A percentile compares a stretch with the other conserved stretches of the same genome.
phyloP scores from a whole-genome alignment of 495 filamentous ascomycete genomes.

The Hyaloscypha bicolor region DNA sequence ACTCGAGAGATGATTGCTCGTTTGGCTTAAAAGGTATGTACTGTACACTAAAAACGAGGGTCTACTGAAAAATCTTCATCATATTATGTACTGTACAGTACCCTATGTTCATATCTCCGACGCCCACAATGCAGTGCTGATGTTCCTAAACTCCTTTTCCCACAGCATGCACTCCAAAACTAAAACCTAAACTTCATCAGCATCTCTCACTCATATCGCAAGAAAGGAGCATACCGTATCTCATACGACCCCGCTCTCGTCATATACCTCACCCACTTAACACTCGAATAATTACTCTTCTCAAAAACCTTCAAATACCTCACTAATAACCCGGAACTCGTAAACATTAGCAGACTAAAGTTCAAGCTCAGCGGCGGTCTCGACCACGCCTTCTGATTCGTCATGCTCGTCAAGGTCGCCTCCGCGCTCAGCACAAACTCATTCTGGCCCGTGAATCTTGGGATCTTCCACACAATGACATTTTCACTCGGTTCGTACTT shows the following conservation, averaged over 20 bases:
- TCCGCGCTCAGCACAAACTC: constrained; percentile 95
- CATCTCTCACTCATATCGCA: background rate
- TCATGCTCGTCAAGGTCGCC: constrained; percentile 92
- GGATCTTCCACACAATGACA: constrained; percentile 99
- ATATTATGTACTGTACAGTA: background rate
- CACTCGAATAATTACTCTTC: constrained; percentile 97
- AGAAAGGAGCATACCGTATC: constrained; percentile 54
- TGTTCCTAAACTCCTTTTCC: background rate
- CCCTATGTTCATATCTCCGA: constrained; percentile 3
- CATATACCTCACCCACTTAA: constrained; percentile 99
- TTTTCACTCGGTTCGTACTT: constrained; percentile 99
- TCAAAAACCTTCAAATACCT: constrained; percentile 99
- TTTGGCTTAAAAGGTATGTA: no score
- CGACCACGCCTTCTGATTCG: constrained; percentile 97
- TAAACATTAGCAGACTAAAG: constrained; percentile 98
- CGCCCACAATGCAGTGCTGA: constrained; percentile 8
- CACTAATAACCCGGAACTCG: constrained; percentile 86
- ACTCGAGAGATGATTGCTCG: no score
- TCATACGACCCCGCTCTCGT: constrained; percentile 87
- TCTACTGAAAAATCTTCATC: background rate
- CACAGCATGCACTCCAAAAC: background rate
- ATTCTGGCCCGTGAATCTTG: constrained; percentile 91
- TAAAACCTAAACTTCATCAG: constrained; percentile 16
- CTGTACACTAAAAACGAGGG: background rate
- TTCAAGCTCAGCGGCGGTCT: constrained; percentile 88